phyloP scores from a whole-genome alignment of 108 stramenopile species.

The Chaetoceros muelleri region DNA sequence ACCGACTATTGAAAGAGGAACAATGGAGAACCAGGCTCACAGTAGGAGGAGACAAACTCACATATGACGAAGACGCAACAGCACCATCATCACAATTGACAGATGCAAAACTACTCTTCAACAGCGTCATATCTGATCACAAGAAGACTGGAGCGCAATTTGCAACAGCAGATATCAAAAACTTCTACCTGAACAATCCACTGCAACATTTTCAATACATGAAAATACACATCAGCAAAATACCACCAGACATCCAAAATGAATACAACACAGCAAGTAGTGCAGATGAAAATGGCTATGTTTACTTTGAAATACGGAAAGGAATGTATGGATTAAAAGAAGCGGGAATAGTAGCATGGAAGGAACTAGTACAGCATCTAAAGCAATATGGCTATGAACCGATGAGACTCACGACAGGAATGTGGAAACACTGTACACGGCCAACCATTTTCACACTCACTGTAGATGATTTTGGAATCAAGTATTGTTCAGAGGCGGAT shows the following conservation, averaged over 20 bases:
- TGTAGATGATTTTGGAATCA: too few species aligned
- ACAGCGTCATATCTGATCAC: slow-evolving; percentile 26
- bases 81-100: slow-evolving; percentile 23
- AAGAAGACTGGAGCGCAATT: slow-evolving; percentile 12
- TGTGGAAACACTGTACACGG: too few species aligned
- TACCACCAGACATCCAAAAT: slow-evolving; percentile 25
- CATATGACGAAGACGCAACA: slow-evolving; percentile 13
- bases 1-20: slow-evolving; percentile 16
- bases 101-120: slow-evolving; percentile 32
- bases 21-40: slow-evolving; percentile 16
- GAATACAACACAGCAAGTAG: slow-evolving; percentile 20
- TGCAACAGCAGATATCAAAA: slow-evolving; percentile 18
- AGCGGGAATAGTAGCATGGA: slow-evolving; percentile 21
- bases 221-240: slow-evolving; percentile 16
- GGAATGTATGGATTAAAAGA: slow-evolving; percentile 36
- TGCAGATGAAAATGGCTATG: slow-evolving; percentile 1
- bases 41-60: slow-evolving; percentile 21
- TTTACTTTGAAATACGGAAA: slow-evolving; percentile 16
- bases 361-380: slow-evolving; percentile 9
- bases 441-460: too few species aligned
- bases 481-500: too few species aligned
- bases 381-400: slow-evolving; percentile 13
- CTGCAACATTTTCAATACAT: slow-evolving; percentile 24
- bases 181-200: slow-evolving; percentile 29
- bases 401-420: too few species aligned